Percentiles rank a stretch among this genome's conserved stretches.
These are phyloP conservation scores for Termitomyces sp. DNA, from an alignment of 768 basidiomycete species.

Conservation along the genomic window DNA sequence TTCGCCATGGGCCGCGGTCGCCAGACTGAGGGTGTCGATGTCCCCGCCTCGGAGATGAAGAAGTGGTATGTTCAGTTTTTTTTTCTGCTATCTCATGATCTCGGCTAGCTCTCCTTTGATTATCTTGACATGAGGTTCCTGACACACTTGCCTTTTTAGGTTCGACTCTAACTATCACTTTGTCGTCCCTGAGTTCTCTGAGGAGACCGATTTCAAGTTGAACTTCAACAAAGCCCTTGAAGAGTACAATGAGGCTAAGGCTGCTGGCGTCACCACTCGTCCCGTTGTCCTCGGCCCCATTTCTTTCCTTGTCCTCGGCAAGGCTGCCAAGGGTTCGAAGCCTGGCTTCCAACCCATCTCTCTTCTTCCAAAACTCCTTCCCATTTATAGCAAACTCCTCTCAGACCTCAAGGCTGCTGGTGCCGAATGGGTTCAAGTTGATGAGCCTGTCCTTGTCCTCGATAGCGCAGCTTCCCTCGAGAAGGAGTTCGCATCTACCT, in stretches of 20 bases:
- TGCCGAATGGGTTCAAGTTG: conserved; percentile 92
- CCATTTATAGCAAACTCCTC: conserved; percentile 89
- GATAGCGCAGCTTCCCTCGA: conserved; percentile 77
- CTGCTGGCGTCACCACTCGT: conserved; percentile 82
- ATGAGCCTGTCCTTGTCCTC: conserved; percentile 94
- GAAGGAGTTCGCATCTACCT: conserved; percentile 77
- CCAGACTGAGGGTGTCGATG: conserved; percentile 91
- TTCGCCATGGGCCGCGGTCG: conserved; percentile 99
- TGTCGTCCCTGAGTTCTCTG: conserved; percentile 95
- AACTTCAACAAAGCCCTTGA: conserved; percentile 93
- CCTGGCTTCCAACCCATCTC: conserved; percentile 88
- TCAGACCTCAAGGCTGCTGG: conserved; percentile 90
- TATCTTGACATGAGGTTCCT: conserved; percentile 1
- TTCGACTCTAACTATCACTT: conserved; percentile 99
- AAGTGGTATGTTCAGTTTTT: conserved; percentile 74
- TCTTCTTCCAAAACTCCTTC: conserved; percentile 84
- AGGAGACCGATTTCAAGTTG: conserved; percentile 89
- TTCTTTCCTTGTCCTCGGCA: conserved; percentile 92
- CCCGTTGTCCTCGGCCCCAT: conserved; percentile 95
- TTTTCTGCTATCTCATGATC: background rate
- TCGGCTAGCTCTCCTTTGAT: conserved; percentile 6
- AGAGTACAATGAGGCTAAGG: conserved; percentile 94
- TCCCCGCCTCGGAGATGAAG: conserved; percentile 98
- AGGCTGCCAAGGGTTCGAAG: conserved; percentile 81
- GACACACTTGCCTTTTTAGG: conserved; percentile 41